Evolutionary conservation across 176 grass and related monocot genomes (phyloP).

Genomic region (Puccinellia tenuiflora): DNA sequence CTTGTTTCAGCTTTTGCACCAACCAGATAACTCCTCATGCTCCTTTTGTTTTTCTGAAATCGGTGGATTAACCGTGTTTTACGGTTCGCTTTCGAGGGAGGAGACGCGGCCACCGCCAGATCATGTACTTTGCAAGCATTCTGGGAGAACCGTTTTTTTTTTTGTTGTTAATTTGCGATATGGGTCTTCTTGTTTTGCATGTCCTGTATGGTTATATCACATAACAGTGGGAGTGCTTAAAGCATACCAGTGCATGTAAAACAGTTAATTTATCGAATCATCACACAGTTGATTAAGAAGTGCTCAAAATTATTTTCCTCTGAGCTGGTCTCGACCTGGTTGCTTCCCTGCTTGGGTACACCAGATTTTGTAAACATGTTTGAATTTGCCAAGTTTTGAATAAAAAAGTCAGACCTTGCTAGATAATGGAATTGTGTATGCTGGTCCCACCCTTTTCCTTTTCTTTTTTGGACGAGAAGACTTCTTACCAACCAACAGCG

Average conservation of each 20-base stretch:
- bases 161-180: not conserved
- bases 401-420: no score
- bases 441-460: not conserved
- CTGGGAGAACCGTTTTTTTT: not conserved
- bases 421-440: not conserved
- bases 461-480: not conserved
- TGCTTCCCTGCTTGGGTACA: no score
- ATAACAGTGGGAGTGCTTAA: not conserved
- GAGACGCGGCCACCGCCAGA: not conserved
- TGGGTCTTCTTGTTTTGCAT: not conserved
- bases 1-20: not conserved
- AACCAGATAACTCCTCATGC: not conserved
- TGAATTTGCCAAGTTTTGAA: no score
- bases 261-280: not conserved
- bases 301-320: no score
- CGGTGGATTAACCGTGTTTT: not conserved
- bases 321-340: no score
- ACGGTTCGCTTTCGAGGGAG: not conserved
- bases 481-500: not conserved
- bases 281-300: no score
- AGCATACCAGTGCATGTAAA: not conserved
- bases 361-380: no score
- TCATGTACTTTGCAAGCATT: slow-evolving; percentile 17
- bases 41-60: not conserved
- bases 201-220: not conserved